Evolutionary conservation across 192 early-diverging fungal species (phyloP).

Genomic region (Podila minutissima): DNA sequence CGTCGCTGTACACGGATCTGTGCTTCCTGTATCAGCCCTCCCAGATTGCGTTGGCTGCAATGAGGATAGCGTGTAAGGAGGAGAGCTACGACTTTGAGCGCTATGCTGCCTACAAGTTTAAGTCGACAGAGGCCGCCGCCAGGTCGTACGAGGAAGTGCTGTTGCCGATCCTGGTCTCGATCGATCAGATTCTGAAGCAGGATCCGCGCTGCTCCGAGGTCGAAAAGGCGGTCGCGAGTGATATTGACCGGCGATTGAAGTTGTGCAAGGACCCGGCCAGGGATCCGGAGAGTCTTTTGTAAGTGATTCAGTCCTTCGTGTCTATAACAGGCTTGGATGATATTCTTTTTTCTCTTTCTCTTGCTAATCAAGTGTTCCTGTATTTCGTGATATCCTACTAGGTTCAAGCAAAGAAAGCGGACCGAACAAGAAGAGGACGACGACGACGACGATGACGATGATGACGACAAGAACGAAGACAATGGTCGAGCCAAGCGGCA

Average conservation of each 20-base stretch:
- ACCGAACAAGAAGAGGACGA: slow-evolving; percentile 20
- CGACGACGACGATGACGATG: slow-evolving; percentile 41
- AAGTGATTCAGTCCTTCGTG: slow-evolving; percentile 1
- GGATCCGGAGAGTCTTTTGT: slow-evolving; percentile 67
- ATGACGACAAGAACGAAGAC: slow-evolving; percentile 15
- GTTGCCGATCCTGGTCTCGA: slow-evolving; percentile 59
- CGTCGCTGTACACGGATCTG: slow-evolving; percentile 76
- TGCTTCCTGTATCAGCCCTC: slow-evolving; percentile 80
- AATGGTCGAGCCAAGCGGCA: not conserved
- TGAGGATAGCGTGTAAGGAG: slow-evolving; percentile 67
- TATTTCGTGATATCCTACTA: not conserved
- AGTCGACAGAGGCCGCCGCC: slow-evolving; percentile 19
- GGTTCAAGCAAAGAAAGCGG: slow-evolving; percentile 10
- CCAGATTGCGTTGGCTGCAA: slow-evolving; percentile 76
- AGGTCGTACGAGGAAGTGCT: slow-evolving; percentile 51
- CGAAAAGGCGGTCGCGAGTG: slow-evolving; percentile 54
- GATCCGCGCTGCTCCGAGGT: slow-evolving; percentile 54
- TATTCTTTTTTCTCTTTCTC: not conserved
- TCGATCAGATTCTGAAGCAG: slow-evolving; percentile 56
- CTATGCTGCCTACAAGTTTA: slow-evolving; percentile 43
- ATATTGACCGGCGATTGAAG: slow-evolving; percentile 71
- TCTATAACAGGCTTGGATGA: not conserved
- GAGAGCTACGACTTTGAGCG: slow-evolving; percentile 64
- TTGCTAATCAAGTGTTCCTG: not conserved
- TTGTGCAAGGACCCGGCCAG: slow-evolving; percentile 79